phyloP scores from a whole-genome alignment of 805 yeast genomes.

The Diddensiella santjacobensis region DNA sequence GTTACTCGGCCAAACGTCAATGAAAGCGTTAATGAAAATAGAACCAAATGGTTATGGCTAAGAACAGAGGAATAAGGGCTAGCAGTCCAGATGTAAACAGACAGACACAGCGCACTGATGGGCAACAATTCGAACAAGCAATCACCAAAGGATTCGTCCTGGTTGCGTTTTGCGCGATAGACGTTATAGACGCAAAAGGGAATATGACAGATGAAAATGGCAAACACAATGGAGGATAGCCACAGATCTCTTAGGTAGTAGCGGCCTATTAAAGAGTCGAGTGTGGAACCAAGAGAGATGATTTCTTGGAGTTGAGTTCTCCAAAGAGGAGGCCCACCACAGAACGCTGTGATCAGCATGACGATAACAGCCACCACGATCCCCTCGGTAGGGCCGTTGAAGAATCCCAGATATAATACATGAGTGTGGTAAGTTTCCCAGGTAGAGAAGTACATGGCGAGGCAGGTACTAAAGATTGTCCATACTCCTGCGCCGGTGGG shows the following conservation, averaged over 20 bases:
- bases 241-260: constrained; percentile 26
- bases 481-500: constrained; percentile 71
- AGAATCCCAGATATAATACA: constrained; percentile 69
- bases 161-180: constrained; percentile 43
- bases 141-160: constrained; percentile 39
- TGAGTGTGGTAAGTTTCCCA: constrained; percentile 97
- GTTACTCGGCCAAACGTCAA: constrained; percentile 82
- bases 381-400: constrained; percentile 97
- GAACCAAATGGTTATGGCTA: constrained; percentile 47
- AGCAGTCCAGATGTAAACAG: constrained; percentile 45
- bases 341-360: constrained; percentile 60
- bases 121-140: constrained; percentile 61
- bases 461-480: constrained; percentile 70
- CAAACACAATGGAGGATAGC: constrained; percentile 27
- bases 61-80: constrained; percentile 48
- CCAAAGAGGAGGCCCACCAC: constrained; percentile 68
- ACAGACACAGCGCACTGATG: constrained; percentile 50
- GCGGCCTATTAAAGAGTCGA: constrained; percentile 7
- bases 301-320: constrained; percentile 40
- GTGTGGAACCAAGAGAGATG: constrained; percentile 15
- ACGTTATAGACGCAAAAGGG: constrained; percentile 54
- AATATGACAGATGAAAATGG: constrained; percentile 57
- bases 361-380: constrained; percentile 59
- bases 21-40: constrained; percentile 75
- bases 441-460: constrained; percentile 59